Evolutionary conservation across 306 rosid species (phyloP).

Genomic region (Corylus heterophylla): DNA sequence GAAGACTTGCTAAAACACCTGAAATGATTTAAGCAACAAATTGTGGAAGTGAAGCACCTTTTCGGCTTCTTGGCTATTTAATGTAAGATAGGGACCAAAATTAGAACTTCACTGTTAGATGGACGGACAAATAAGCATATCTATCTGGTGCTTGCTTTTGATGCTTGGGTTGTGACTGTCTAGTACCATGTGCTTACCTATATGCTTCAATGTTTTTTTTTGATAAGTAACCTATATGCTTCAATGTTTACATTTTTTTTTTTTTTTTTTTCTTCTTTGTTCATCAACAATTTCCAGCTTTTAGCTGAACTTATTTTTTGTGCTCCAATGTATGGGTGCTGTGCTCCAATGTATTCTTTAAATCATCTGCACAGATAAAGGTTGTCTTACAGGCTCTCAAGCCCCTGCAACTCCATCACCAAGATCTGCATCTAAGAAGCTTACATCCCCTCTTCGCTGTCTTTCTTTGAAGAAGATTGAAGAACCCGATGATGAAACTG

Average conservation of each 20-base stretch:
- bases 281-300: constrained; percentile 7
- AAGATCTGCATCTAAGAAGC: constrained; percentile 79
- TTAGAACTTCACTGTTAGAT: neutral
- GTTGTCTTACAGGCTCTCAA: constrained; percentile 47
- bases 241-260: neutral
- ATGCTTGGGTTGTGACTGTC: neutral
- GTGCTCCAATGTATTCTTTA: constrained; percentile 7
- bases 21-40: neutral
- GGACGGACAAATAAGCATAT: constrained; percentile 3
- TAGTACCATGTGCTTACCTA: neutral
- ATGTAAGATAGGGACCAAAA: neutral
- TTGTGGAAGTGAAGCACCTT: neutral
- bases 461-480: constrained; percentile 86
- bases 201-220: neutral
- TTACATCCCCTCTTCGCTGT: constrained; percentile 79
- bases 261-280: neutral
- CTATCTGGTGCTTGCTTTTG: neutral
- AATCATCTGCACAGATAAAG: constrained; percentile 11
- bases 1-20: neutral
- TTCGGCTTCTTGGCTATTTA: neutral
- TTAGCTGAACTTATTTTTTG: constrained; percentile 11
- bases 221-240: neutral
- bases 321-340: neutral
- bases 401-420: constrained; percentile 66
- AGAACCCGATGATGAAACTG: constrained; percentile 72